phyloP scores from a whole-genome alignment of 805 yeast species.

The Yamadazyma sp. region DNA sequence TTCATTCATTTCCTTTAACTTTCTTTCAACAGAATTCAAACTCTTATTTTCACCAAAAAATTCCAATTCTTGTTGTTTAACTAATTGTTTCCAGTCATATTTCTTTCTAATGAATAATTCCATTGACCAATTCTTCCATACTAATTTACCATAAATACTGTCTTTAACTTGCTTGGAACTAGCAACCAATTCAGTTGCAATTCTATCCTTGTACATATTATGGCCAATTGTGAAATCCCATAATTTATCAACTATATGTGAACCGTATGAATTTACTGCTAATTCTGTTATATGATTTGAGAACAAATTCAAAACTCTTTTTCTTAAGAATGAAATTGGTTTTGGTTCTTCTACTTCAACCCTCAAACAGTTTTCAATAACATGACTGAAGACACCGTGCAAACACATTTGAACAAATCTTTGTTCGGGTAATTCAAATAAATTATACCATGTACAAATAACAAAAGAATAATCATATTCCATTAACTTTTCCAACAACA shows the following conservation, averaged over 20 bases:
- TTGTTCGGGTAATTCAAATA: slow-evolving; percentile 58
- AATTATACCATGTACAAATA: slow-evolving; percentile 54
- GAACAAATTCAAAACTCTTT: slow-evolving; percentile 65
- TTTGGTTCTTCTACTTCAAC: slow-evolving; percentile 43
- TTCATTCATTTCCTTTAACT: slow-evolving; percentile 33
- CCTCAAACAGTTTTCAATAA: slow-evolving; percentile 60
- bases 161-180: slow-evolving; percentile 72
- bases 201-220: slow-evolving; percentile 81
- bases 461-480: slow-evolving; percentile 63
- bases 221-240: slow-evolving; percentile 78
- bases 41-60: slow-evolving; percentile 18
- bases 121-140: slow-evolving; percentile 94
- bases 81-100: slow-evolving; percentile 75
- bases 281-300: slow-evolving; percentile 53
- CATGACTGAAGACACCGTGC: slow-evolving; percentile 91
- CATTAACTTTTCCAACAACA: slow-evolving; percentile 71
- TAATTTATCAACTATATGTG: slow-evolving; percentile 81
- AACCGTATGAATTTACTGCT: slow-evolving; percentile 84
- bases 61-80: slow-evolving; percentile 45
- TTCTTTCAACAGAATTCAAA: slow-evolving; percentile 36
- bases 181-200: slow-evolving; percentile 63
- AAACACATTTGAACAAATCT: slow-evolving; percentile 69
- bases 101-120: slow-evolving; percentile 72
- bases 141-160: slow-evolving; percentile 82
- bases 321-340: slow-evolving; percentile 53